Evolutionary conservation across 2,329 filamentous ascomycete species (phyloP).

Genomic region (Colletotrichum tropicale): DNA sequence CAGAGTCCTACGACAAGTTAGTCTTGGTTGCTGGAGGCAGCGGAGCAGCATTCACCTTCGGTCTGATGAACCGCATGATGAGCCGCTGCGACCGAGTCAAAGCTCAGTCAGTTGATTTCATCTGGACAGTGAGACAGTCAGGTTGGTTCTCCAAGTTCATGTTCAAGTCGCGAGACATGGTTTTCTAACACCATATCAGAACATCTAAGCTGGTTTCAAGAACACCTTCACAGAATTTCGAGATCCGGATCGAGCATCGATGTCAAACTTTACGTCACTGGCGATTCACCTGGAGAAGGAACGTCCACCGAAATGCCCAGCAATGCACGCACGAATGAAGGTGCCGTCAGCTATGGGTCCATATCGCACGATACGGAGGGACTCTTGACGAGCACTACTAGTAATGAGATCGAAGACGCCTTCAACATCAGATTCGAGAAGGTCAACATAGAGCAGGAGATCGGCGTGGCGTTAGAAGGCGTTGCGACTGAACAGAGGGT

Average conservation of each 20-base stretch:
- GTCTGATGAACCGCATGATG: slow-evolving; percentile 7
- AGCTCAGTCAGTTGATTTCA: not conserved
- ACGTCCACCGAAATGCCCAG: fast-evolving
- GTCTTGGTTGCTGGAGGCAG: slow-evolving; percentile 27
- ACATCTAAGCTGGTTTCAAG: not conserved
- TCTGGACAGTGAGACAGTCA: not conserved
- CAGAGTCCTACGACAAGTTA: slow-evolving; percentile 26
- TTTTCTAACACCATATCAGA: not conserved
- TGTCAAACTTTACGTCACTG: not conserved
- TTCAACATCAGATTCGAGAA: not conserved
- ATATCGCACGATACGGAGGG: not conserved
- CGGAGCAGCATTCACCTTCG: slow-evolving; percentile 28
- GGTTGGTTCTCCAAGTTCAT: not conserved
- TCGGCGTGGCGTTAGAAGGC: not conserved
- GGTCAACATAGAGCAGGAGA: not conserved
- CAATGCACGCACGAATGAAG: not conserved
- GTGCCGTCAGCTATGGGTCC: not conserved
- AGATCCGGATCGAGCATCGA: not conserved
- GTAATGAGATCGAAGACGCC: not conserved
- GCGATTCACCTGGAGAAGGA: fast-evolving
- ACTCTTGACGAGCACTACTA: not conserved
- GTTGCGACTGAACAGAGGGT: not conserved
- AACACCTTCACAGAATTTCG: not conserved
- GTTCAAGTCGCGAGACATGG: fast-evolving
- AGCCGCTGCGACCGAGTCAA: not conserved